Evolutionary conservation across 331 rosid species (phyloP).

Genomic region (Rosa hybrid): DNA sequence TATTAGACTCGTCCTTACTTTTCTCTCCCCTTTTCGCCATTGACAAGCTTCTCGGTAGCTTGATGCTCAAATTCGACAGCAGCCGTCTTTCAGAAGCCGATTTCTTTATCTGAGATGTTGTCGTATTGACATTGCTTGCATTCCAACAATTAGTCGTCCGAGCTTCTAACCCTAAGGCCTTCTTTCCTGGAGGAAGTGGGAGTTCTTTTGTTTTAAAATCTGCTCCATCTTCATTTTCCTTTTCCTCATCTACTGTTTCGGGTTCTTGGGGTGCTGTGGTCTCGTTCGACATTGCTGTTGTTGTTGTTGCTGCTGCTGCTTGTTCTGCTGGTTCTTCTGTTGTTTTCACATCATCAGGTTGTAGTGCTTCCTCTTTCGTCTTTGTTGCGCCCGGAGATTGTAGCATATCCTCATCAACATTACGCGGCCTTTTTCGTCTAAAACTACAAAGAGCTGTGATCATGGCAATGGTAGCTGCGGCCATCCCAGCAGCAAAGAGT

Average conservation of each 20-base stretch:
- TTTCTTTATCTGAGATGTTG: slow-evolving; percentile 25
- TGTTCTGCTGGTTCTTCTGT: background rate
- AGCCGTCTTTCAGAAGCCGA: slow-evolving; percentile 49
- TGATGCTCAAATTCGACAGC: slow-evolving; percentile 43
- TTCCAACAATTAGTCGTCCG: background rate
- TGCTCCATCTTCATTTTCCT: slow-evolving; percentile 4
- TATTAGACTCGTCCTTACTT: slow-evolving; percentile 24
- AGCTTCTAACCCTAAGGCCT: slow-evolving; percentile 7
- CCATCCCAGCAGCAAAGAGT: slow-evolving; percentile 46
- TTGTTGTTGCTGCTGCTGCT: background rate
- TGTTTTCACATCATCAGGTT: background rate
- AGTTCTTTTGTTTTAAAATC: slow-evolving; percentile 30
- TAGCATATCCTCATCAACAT: background rate
- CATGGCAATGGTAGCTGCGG: slow-evolving; percentile 51
- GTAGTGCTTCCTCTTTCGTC: background rate
- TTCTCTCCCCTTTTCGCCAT: slow-evolving; percentile 38
- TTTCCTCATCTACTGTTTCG: background rate
- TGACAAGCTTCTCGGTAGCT: slow-evolving; percentile 56
- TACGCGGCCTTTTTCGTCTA: slow-evolving; percentile 27
- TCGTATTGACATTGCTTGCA: background rate
- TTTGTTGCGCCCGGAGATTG: slow-evolving; percentile 9
- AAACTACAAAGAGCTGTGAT: slow-evolving; percentile 52
- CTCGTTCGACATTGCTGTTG: background rate
- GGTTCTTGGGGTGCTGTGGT: background rate
- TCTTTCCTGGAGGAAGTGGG: slow-evolving; percentile 66